A percentile compares a stretch with the other conserved stretches of the same genome.
These are phyloP conservation scores for Zalaria sp. DNA, from an alignment of 2,329 filamentous ascomycete species.

Conservation along the genomic window DNA sequence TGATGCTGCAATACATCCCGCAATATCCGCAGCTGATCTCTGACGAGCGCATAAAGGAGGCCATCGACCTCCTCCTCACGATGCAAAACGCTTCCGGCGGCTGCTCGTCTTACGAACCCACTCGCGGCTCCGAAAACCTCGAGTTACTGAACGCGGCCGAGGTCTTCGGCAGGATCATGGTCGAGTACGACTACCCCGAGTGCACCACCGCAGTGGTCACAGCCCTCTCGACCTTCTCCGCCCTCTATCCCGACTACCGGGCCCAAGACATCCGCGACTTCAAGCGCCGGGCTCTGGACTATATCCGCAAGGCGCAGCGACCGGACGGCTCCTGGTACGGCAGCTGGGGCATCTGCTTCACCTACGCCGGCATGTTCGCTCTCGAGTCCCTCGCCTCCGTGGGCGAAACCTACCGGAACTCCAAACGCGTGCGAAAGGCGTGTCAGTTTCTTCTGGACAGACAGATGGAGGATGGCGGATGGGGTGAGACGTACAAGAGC, in stretches of 20 bases:
- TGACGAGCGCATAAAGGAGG: conserved; percentile 67
- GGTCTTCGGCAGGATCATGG: conserved; percentile 94
- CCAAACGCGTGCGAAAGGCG: conserved; percentile 53
- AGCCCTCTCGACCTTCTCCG: conserved; percentile 66
- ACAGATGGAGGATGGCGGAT: conserved; percentile 81
- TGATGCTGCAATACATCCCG: conserved; percentile 67
- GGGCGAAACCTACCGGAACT: conserved; percentile 69
- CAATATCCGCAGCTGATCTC: conserved; percentile 63
- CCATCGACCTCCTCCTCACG: conserved; percentile 76
- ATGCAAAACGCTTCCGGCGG: conserved; percentile 81
- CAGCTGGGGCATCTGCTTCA: conserved; percentile 96
- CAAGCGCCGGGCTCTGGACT: conserved; percentile 59
- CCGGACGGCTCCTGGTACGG: conserved; percentile 93
- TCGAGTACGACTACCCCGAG: conserved; percentile 96
- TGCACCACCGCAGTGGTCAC: conserved; percentile 94
- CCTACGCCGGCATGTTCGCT: conserved; percentile 93
- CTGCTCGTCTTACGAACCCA: conserved; percentile 79
- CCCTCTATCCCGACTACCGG: conserved; percentile 71
- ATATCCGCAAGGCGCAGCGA: conserved; percentile 68
- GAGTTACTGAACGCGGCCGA: conserved; percentile 90
- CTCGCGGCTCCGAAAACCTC: conserved; percentile 60
- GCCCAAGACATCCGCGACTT: conserved; percentile 58
- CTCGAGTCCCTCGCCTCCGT: conserved; percentile 71
- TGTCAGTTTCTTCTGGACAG: conserved; percentile 78
- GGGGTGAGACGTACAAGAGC: conserved; percentile 87